Evolutionary conservation across 2,329 filamentous ascomycete genomes (phyloP).

Genomic region (Exophiala sideris): DNA sequence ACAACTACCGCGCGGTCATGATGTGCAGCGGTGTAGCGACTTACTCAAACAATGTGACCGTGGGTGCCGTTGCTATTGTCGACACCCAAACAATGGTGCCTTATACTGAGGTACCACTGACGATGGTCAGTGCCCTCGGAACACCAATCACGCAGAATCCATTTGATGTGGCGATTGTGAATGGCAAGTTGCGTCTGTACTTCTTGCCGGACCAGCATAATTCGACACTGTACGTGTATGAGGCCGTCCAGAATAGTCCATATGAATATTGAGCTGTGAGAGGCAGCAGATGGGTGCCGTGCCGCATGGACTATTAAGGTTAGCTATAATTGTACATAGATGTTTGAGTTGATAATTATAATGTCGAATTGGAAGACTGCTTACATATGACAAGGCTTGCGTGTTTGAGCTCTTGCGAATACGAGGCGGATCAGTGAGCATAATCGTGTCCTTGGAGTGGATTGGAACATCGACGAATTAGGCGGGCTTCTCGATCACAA

Average conservation of each 20-base stretch:
- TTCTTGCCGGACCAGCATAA: slow-evolving; percentile 49
- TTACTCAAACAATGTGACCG: slow-evolving; percentile 29
- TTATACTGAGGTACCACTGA: slow-evolving; percentile 47
- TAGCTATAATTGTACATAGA: too few relatives aligned
- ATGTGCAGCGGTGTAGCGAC: slow-evolving; percentile 48
- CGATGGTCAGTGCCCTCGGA: slow-evolving; percentile 40
- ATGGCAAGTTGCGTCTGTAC: slow-evolving; percentile 46
- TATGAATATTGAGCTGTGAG: slow-evolving; percentile 8
- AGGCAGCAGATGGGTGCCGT: neutral
- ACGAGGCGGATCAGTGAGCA: too few relatives aligned
- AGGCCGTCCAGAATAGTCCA: slow-evolving; percentile 33
- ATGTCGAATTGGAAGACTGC: too few relatives aligned
- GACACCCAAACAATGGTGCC: slow-evolving; percentile 46
- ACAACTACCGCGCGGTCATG: slow-evolving; percentile 43
- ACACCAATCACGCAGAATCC: slow-evolving; percentile 49
- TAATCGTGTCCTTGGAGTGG: too few relatives aligned
- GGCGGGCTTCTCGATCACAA: slow-evolving; percentile 32
- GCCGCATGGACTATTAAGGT: too few relatives aligned
- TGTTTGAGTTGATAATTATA: too few relatives aligned
- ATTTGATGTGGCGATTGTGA: slow-evolving; percentile 45
- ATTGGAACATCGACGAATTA: too few relatives aligned
- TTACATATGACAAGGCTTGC: too few relatives aligned
- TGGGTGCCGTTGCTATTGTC: slow-evolving; percentile 49
- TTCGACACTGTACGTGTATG: slow-evolving; percentile 48
- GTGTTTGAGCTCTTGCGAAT: too few relatives aligned